Conservation (phyloP, 2,329 filamentous ascomycete genomes). For the Botrytis paeoniae region DNA sequence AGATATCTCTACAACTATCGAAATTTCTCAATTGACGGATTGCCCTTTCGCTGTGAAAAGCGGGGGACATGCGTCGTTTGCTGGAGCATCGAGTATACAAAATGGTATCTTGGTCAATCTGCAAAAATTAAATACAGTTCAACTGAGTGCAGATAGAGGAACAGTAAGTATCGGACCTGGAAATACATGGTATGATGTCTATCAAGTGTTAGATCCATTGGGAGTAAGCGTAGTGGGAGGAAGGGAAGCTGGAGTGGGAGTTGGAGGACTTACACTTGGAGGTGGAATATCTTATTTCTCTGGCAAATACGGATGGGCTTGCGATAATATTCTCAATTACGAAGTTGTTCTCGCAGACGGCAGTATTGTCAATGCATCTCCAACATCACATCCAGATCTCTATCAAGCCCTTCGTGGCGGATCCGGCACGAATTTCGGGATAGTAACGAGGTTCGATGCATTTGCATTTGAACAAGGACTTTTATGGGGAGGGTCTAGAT, state of each 20-base stretch:
- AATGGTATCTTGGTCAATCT: constrained; percentile 50
- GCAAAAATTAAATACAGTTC: constrained; percentile 31
- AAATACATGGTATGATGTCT: constrained; percentile 42
- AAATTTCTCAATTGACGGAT: background rate
- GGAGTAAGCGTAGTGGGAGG: constrained; percentile 40
- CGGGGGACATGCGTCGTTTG: constrained; percentile 31
- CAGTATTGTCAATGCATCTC: constrained; percentile 31
- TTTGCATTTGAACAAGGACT: constrained; percentile 37
- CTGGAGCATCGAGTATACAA: constrained; percentile 51
- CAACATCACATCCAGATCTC: constrained; percentile 32
- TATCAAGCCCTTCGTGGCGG: constrained; percentile 40
- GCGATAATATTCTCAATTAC: constrained; percentile 28
- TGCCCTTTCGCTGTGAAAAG: constrained; percentile 29
- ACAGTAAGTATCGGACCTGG: constrained; percentile 39
- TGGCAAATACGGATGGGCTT: constrained; percentile 25
- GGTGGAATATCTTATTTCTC: constrained; percentile 33
- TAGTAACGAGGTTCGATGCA: constrained; percentile 44
- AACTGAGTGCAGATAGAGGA: constrained; percentile 32
- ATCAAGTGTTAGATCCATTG: constrained; percentile 36
- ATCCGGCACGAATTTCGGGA: constrained; percentile 32
- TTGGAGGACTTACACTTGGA: constrained; percentile 28
- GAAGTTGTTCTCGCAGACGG: constrained; percentile 39
- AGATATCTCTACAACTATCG: background rate
- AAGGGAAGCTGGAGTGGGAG: constrained; percentile 33
- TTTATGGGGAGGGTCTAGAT: constrained; percentile 27